Base-by-base conservation (phyloP, 1,139 yeast genomes). In the Diutina catenulata region DNA sequence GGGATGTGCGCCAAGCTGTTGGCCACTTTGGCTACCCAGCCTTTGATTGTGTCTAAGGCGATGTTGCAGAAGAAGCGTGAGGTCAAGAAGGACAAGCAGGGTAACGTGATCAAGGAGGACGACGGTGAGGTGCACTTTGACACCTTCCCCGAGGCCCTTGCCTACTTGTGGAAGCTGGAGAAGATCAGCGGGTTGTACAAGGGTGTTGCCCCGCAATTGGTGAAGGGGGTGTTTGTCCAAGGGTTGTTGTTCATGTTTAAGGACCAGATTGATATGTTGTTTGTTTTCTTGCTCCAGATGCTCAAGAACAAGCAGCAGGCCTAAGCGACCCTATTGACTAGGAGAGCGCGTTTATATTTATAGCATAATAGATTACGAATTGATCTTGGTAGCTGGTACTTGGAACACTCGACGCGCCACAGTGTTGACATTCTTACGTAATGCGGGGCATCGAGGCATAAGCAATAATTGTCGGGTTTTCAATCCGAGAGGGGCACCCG, bases 191-290 rank as follows among this genome's bases (percentile, higher is more conserved):
- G 47, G 0, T 59, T 80, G 42, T 84, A 86, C 73, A 83, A 80
- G 62, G 95, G 95, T 5, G 54, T 84, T 36, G 74, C 77, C 7
- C 94, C 94, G 5, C 95, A 84, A 56, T 67, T 84, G 46, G 57
- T 79, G 32, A 84, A 84, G 63, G 94, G 94, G 2, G 81, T 84
- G 4, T 58, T 84, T 40, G 95, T 84, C 4, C 95, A 84, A 57
- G 95, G 95, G 0, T 65, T 84, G 44, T 65, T 86, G 49, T 81
- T 86, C 51, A 81, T 81, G 80, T 80, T 80, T 57, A 81, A 79
- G 57, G 94, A 82, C 49, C 87, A 76, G 53, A 56, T 75, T 40
- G 70, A 75, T 54, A 43, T 69, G 41, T 45, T 66, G 14, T 68
- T 70, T 42, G 51, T 69, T 40, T 47, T 53, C 29, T 55, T 70